phyloP scores from a whole-genome alignment of 176 grass and related monocot species.

The Hyparrhenia diplandra region DNA sequence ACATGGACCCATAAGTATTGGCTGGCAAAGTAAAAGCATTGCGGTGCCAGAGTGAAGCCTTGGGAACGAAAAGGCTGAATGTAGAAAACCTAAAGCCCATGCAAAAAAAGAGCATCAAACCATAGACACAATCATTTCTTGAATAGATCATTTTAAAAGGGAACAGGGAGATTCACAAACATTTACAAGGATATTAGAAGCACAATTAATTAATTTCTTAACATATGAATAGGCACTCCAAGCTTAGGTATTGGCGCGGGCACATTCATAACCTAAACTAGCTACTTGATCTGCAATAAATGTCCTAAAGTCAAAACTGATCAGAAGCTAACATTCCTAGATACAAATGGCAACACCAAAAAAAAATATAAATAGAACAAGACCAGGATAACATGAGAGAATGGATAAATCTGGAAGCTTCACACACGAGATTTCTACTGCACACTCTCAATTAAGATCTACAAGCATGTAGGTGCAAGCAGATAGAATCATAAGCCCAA shows the following conservation, averaged over 20 bases:
- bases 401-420: neutral
- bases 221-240: neutral
- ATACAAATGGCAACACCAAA: neutral
- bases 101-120: slow-evolving; percentile 1
- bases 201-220: neutral
- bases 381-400: neutral
- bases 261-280: neutral
- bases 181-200: neutral
- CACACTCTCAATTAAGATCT: neutral
- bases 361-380: neutral
- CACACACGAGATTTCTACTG: neutral
- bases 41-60: neutral
- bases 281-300: neutral
- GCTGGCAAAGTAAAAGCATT: slow-evolving; percentile 13
- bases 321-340: neutral
- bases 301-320: neutral
- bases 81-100: slow-evolving; percentile 2
- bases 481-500: slow-evolving; percentile 9
- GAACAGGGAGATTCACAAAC: neutral
- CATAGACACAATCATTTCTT: slow-evolving; percentile 6
- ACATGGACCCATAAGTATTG: neutral
- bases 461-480: neutral
- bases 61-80: neutral
- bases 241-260: neutral
- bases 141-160: neutral